A percentile compares a stretch with the other conserved stretches of the same genome.
phyloP scores from a whole-genome alignment of 495 filamentous ascomycete species.

The Hypoxylon cercidicola region DNA sequence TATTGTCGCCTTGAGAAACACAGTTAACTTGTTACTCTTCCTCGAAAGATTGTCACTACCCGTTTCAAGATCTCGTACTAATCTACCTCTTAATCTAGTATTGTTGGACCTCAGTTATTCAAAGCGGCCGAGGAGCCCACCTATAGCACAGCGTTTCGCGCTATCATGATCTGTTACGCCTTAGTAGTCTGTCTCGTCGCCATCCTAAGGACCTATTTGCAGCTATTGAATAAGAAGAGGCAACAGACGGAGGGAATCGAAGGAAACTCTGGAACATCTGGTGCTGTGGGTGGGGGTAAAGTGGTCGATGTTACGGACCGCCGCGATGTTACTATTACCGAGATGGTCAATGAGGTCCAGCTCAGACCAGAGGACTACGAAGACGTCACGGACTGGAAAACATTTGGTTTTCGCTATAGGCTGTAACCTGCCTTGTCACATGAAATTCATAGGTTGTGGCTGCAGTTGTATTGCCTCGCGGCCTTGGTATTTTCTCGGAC shows the following conservation, averaged over 20 bases:
- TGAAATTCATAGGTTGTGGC: background rate
- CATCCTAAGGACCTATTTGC: slow-evolving; percentile 55
- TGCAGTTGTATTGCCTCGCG: background rate
- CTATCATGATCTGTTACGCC: slow-evolving; percentile 64
- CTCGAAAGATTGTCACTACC: background rate
- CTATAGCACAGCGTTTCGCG: slow-evolving; percentile 58
- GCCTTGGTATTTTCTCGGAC: background rate
- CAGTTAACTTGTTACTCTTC: slow-evolving; percentile 24
- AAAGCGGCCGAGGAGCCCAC: slow-evolving; percentile 44
- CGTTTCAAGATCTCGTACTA: background rate
- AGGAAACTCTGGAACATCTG: slow-evolving; percentile 53
- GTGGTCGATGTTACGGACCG: slow-evolving; percentile 41
- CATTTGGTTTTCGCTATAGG: slow-evolving; percentile 63
- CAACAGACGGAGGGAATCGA: slow-evolving; percentile 54
- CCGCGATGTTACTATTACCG: slow-evolving; percentile 50
- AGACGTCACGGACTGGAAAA: slow-evolving; percentile 63
- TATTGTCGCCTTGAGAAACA: slow-evolving; percentile 54
- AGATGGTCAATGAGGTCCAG: slow-evolving; percentile 45
- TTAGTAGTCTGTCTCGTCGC: slow-evolving; percentile 54
- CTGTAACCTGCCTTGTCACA: slow-evolving; percentile 23
- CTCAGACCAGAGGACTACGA: slow-evolving; percentile 61
- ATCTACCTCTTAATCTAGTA: slow-evolving; percentile 27
- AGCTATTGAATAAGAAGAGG: slow-evolving; percentile 52
- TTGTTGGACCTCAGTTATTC: slow-evolving; percentile 51
- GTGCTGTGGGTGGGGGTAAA: slow-evolving; percentile 58